Conservation (phyloP, 352 stramenopile species). For the Phytopythium montanum region DNA sequence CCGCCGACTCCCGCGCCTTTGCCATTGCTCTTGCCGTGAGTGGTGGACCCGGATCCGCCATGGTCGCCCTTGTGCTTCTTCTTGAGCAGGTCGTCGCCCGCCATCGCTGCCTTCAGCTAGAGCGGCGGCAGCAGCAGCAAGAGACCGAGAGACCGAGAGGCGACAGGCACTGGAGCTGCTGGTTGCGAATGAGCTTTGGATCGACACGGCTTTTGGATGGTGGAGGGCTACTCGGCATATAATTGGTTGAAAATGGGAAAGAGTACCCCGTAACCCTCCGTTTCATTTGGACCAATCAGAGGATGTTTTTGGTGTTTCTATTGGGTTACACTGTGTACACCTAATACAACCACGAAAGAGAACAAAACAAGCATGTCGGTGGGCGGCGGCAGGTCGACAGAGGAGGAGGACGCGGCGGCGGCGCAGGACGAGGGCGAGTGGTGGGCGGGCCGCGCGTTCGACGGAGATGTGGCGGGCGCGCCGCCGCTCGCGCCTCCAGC, state of each 20-base stretch:
- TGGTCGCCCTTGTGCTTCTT: slow-evolving; percentile 28
- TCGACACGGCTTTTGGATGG: slow-evolving; percentile 1
- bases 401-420: slow-evolving; percentile 16
- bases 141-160: not conserved
- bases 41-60: slow-evolving; percentile 20
- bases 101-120: slow-evolving; percentile 26
- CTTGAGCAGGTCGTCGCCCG: slow-evolving; percentile 66
- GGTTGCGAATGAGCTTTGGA: not conserved
- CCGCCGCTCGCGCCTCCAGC: slow-evolving; percentile 14
- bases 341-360: no score
- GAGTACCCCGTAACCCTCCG: not conserved
- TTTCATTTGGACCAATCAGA: not conserved
- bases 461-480: slow-evolving; percentile 15
- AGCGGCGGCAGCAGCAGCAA: no score
- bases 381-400: slow-evolving; percentile 5
- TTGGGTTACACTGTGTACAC: not conserved
- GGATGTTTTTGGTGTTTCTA: not conserved
- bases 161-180: not conserved
- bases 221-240: no score
- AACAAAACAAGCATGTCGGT: slow-evolving; percentile 29
- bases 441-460: slow-evolving; percentile 19
- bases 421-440: slow-evolving; percentile 50
- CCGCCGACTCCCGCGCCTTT: slow-evolving; percentile 72
- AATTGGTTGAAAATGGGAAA: slow-evolving; percentile 34
- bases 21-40: slow-evolving; percentile 75